Evolutionary conservation across 2,329 filamentous ascomycete species (phyloP).

Genomic region (Alternaria longipes): DNA sequence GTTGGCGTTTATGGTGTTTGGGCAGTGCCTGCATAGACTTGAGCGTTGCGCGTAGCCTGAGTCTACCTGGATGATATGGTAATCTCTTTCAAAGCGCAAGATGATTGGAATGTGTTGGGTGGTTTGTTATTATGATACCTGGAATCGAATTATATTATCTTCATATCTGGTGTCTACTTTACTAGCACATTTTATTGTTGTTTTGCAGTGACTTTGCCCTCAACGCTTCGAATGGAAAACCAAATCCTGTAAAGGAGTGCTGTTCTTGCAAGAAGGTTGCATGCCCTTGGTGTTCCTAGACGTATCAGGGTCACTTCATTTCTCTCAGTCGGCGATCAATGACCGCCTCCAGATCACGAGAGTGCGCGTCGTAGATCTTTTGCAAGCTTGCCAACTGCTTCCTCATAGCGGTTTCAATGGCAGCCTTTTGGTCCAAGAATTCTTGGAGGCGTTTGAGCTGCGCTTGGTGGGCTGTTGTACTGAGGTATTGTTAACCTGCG

Average conservation of each 20-base stretch:
- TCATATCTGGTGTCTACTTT: not conserved
- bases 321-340: conserved; percentile 31
- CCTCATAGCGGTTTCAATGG: conserved; percentile 39
- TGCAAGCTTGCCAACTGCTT: conserved; percentile 27
- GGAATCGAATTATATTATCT: not conserved
- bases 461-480: conserved; percentile 30
- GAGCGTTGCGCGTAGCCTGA: not conserved
- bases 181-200: not conserved
- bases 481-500: conserved; percentile 19
- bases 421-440: conserved; percentile 34
- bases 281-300: not conserved
- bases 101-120: not conserved
- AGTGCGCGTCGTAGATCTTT: conserved; percentile 31
- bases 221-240: not conserved
- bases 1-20: conserved; percentile 8
- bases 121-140: conserved; percentile 1
- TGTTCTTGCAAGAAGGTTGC: not conserved
- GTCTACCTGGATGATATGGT: not conserved
- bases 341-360: conserved; percentile 34
- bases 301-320: conserved; percentile 23
- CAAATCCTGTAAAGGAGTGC: not conserved
- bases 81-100: not conserved
- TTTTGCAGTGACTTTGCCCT: not conserved
- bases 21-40: conserved; percentile 1
- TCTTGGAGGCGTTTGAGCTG: conserved; percentile 36